Evolutionary conservation across 164 flowering plant species (phyloP), one percentile per base, ranked within the genome.

Genomic region (Platanus orientalis): DNA sequence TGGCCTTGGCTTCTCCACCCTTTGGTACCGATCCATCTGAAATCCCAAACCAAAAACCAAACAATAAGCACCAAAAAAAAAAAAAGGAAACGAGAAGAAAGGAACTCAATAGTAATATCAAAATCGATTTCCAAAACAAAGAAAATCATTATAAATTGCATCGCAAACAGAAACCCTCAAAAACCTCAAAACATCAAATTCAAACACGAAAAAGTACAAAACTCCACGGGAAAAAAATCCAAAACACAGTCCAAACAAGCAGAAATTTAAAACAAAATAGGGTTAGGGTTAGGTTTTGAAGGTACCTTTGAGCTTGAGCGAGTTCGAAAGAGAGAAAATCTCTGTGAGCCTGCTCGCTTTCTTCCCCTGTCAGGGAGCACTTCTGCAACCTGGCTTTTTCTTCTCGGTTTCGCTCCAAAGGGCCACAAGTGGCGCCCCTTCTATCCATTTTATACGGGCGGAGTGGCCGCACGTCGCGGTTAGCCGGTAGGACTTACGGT

Each of bases 1-100:
- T 3, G 64, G 57, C 57, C 67, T 65, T 13, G 71, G 73, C 61
- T 70, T 74, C 77, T 74, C 77, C 61, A 74, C 77, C 54, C 73
- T 65, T 65, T 74, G 77, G 66, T 74, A 74, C 47, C 78, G 72
- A 64, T 70, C 74, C 75, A 70, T 74, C 75, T 68, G 20, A 11
- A 36, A 50, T 20, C 26, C 32, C 57, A 25, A 51, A 34, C 32
- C 32, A 54, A 19, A 24, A 19, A 61, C 21, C 3, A 45, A 3
- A 61, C 40, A 29, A n/a, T n/a, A 5, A 27, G 34, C 53, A 34
- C 28, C n/a, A n/a, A n/a, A 21, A 61, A 20, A 10, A 49, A 3
- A 49, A 6, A 20, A 47, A n/a, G 23, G 27, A 61, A n/a, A 21
- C 50, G 26, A 0, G 14, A 32, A 23, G 1, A 12, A 57, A 12